Base-by-base conservation (phyloP, 2,329 filamentous ascomycete species). In the Microsporum audouinii region DNA sequence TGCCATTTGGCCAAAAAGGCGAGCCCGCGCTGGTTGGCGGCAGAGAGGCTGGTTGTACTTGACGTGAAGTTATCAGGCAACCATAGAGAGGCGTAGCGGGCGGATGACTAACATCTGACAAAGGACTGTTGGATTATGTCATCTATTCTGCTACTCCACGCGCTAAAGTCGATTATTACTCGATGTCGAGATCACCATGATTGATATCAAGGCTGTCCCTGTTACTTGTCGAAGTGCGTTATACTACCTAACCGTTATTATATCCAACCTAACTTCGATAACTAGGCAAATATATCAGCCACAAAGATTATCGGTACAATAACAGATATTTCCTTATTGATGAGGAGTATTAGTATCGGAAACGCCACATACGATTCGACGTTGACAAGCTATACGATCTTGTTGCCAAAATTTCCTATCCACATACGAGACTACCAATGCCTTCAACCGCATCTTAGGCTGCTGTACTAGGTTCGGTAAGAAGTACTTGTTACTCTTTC, bases 391-490 rank as follows among this genome's bases (percentile, higher is more conserved):
- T 71, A 33, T n/a, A 68, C 55, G 39, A 63, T 38, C 33, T 65
- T 53, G n/a, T 74, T 57, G 71, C 70, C 1, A 72, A 72, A 29
- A 66, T 73, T 36, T 70, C 71, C 0, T 72, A 65, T 61, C 68
- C 53, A 1, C 69, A 68, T 64, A 66, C 70, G 51, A 71, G 71
- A 5, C 68, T 68, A 17, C n/a, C 67, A 2, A 60, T 31, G 1
- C 65, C 66, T n/a, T 68, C 64, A n/a, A 72, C 70, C n/a, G 70
- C 68, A 3, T 66, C 65, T 17, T 71, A 73, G 62, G 70, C 72
- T 5, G 71, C 67, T 2, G 63, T 62, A 61, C 61, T 71, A 49
- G 61, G 60, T 71, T 65, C 34, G 45, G 66, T 70, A 66, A 58
- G 41, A 5, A 10, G 17, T 23, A 23, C 17, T 10, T 33, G 17